Evolutionary conservation across 2,329 filamentous ascomycete genomes (phyloP), one percentile per base, ranked within the genome.

Genomic region (Sphaerulina populicola): DNA sequence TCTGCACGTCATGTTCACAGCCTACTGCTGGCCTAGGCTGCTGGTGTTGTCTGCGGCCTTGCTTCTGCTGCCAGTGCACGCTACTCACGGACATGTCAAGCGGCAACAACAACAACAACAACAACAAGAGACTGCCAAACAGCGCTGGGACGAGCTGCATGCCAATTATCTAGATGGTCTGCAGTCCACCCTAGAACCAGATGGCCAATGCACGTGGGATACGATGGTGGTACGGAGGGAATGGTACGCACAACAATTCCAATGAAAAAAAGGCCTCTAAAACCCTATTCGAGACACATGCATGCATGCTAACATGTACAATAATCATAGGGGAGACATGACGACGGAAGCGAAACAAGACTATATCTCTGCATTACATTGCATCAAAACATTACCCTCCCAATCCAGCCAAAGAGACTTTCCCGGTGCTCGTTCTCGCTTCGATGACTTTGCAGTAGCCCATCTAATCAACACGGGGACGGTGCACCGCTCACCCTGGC

Each of bases 381-480:
- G 60, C 44, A 36, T 62, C 30, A 56, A 55, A 31, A 36, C 44
- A n/a, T 50, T 40, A 9, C 59, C 57, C 4, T 21, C 45, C 3
- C 35, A 51, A 36, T 53, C 54, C n/a, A 39, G 47, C 33, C 31
- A 35, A 23, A 38, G 37, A 7, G 51, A 49, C 7, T 51, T 47
- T 36, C 57, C 59, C 31, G 59, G 59, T 27, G 56, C 49, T 11
- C 44, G 47, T 23, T 48, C 38, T 8, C 52, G 59, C 9, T 58
- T 51, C 45, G 57, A 61, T 43, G 59, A 61, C n/a, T 58, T 57
- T 21, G 50, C 48, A 4, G 53, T 55, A n/a, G 55, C 44, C 10
- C 55, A 57, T 39, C 5, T 54, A 21, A 36, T 51, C 40, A 55
- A 59, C 31, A 38, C 38, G 1, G 11, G 21, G 4, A 23, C 15